Evolutionary conservation across 1,284 basidiomycete species (phyloP).

Genomic region (Cutaneotrichosporon arboriforme): DNA sequence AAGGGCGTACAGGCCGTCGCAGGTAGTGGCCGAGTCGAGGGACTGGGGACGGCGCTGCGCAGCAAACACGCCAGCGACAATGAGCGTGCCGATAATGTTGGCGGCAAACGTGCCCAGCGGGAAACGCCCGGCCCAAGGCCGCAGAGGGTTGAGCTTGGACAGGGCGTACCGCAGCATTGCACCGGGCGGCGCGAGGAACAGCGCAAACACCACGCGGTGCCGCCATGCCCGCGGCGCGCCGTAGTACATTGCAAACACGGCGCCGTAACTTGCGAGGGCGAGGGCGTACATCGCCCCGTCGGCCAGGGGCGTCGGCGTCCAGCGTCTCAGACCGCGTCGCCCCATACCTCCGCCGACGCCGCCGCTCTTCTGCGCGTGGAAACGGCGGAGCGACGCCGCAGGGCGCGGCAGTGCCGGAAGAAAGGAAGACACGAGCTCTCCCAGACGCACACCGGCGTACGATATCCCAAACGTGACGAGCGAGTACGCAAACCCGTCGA

Average conservation of each 20-base stretch:
- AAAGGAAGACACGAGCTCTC: conserved; percentile 29
- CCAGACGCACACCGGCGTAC: conserved; percentile 46
- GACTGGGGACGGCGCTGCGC: conserved; percentile 55
- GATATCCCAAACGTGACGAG: conserved; percentile 63
- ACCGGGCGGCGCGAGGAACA: conserved; percentile 85
- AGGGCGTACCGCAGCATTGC: conserved; percentile 77
- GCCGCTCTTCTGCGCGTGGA: no score
- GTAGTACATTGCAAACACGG: conserved; percentile 71
- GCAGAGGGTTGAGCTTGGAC: conserved; percentile 63
- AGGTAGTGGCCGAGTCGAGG: conserved; percentile 52
- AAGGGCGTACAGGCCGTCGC: conserved; percentile 70
- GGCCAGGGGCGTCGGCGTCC: conserved; percentile 22
- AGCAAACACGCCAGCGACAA: conserved; percentile 67
- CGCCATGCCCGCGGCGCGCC: conserved; percentile 64
- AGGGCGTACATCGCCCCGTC: conserved; percentile 40
- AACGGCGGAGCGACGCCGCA: conserved; percentile 49
- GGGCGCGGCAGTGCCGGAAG: conserved; percentile 59
- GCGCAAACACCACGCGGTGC: conserved; percentile 74
- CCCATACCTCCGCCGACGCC: no score
- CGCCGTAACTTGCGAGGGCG: conserved; percentile 46
- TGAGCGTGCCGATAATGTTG: conserved; percentile 72
- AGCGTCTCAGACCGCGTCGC: no score
- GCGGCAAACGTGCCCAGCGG: conserved; percentile 84
- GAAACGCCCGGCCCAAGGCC: conserved; percentile 53
- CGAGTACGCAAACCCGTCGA: conserved; percentile 79